These are phyloP conservation scores for Xylariales sp. DNA, from an alignment of 2,329 filamentous ascomycete genomes.

Conservation along the genomic window DNA sequence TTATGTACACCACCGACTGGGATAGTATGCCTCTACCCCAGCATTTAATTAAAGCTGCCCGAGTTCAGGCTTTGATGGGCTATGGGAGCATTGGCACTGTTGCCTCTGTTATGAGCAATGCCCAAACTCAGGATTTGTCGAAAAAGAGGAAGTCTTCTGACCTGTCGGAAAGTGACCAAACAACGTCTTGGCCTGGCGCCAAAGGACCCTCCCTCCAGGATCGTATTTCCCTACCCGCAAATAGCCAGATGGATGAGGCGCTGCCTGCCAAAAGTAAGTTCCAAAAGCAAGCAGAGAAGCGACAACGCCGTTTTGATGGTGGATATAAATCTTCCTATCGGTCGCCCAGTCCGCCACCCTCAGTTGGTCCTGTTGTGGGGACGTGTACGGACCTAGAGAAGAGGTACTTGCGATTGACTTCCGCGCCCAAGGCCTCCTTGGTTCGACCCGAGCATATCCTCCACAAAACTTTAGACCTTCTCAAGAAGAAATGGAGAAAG, in stretches of 20 bases:
- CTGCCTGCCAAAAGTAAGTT: constrained; percentile 73
- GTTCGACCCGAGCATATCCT: constrained; percentile 82
- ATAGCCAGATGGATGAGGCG: constrained; percentile 43
- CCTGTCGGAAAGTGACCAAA: constrained; percentile 45
- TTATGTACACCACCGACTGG: constrained; percentile 77
- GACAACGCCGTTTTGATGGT: constrained; percentile 79
- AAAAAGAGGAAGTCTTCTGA: constrained; percentile 84
- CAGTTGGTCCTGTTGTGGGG: constrained; percentile 73
- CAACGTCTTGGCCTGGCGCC: constrained; percentile 68
- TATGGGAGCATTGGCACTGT: constrained; percentile 18
- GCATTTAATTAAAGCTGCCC: constrained; percentile 71
- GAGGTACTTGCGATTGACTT: constrained; percentile 88
- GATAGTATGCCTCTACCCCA: constrained; percentile 78
- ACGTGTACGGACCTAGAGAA: constrained; percentile 85
- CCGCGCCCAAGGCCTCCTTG: constrained; percentile 80
- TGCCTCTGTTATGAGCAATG: not conserved
- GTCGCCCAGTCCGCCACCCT: constrained; percentile 53
- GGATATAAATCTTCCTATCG: constrained; percentile 54
- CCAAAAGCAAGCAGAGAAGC: constrained; percentile 79
- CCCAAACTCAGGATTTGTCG: constrained; percentile 28
- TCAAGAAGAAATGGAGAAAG: constrained; percentile 92
- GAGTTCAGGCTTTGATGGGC: constrained; percentile 42
- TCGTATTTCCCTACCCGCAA: constrained; percentile 62
- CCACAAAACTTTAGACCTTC: constrained; percentile 76
- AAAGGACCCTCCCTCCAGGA: constrained; percentile 59